A percentile compares a stretch with the other conserved stretches of the same genome.
These are phyloP conservation scores for Amylocystis lapponica DNA, from an alignment of 768 basidiomycete genomes.

Conservation along the genomic window DNA sequence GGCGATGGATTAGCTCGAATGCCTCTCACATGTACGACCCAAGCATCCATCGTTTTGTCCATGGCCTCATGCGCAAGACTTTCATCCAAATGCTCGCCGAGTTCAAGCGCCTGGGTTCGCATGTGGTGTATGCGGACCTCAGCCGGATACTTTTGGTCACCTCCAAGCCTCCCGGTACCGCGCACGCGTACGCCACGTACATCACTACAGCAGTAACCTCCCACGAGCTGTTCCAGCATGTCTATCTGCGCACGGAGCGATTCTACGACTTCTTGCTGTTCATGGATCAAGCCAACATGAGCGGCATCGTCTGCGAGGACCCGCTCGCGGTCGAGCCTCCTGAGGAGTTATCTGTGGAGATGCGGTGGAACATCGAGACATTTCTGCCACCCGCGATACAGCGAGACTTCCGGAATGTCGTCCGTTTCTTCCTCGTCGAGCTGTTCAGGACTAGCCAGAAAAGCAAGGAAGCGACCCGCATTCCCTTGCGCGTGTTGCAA, in stretches of 20 bases:
- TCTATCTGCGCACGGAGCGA: slow-evolving; percentile 78
- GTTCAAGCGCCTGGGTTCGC: slow-evolving; percentile 90
- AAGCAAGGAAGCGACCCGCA: slow-evolving; percentile 51
- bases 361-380: slow-evolving; percentile 88
- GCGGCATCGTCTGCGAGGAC: slow-evolving; percentile 82
- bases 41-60: slow-evolving; percentile 86
- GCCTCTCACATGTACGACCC: slow-evolving; percentile 88
- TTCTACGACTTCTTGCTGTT: slow-evolving; percentile 94
- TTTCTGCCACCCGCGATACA: slow-evolving; percentile 87
- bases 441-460: slow-evolving; percentile 72
- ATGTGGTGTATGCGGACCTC: slow-evolving; percentile 92
- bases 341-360: slow-evolving; percentile 64
- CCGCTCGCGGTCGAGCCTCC: slow-evolving; percentile 65
- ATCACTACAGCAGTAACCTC: slow-evolving; percentile 90
- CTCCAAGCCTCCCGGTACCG: slow-evolving; percentile 92
- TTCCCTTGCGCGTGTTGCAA: slow-evolving; percentile 68
- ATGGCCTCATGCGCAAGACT: slow-evolving; percentile 95
- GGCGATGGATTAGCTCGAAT: slow-evolving; percentile 92
- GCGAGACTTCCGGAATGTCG: slow-evolving; percentile 59
- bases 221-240: slow-evolving; percentile 92
- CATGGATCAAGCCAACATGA: slow-evolving; percentile 94
- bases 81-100: slow-evolving; percentile 97
- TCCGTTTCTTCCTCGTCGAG: slow-evolving; percentile 83
- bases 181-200: slow-evolving; percentile 93
- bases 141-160: slow-evolving; percentile 87